Base-by-base conservation (phyloP, 164 flowering plant species). In the Saururus chinensis region DNA sequence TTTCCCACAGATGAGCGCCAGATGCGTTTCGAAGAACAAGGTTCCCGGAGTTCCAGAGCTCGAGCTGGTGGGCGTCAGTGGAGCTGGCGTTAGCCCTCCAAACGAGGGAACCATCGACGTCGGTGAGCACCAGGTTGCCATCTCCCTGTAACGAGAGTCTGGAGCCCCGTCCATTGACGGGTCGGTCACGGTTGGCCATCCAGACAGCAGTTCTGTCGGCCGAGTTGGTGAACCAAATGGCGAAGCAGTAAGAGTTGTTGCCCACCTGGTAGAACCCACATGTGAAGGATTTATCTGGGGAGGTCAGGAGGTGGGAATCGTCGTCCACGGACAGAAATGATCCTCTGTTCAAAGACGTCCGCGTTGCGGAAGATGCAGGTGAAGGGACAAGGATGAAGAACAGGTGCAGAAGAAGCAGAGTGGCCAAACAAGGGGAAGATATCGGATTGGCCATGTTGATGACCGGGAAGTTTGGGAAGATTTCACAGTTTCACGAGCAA, bases 241-340 rank as follows among this genome's bases (percentile, higher is more conserved):
- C 40, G 42, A 65, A 68, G 25, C 66, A 64, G 19, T 42, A 67
- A 25, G 70, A 67, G 17, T 71, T 62, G 40, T 1, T 41, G 51
- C 74, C 74, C 42, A 71, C 70, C 57, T 37, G 4, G 54, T 66
- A 49, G 30, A 71, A 71, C 11, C 74, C 72, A 59, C 30, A 51
- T 4, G 66, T 42, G 66, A 58, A 72, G 30, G 75, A 48, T 4
- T 42, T 52, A 19, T 72, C 65, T 35, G 64, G 59, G 30, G 74
- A 71, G 42, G 25, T 49, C 22, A 68, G 65, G 40, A 56, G 1
- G 61, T 60, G 67, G 25, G 63, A 53, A 14, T 63, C 40, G 12
- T 57, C 53, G 56, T 71, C 67, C 48, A 64, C 68, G 3, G 57
- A 56, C 4, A 67, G 60, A 23, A 64, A 71, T 16, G 57, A 30